Percentiles rank a stretch among this genome's conserved stretches.
phyloP scores from a whole-genome alignment of 805 yeast genomes.

The Metschnikowia cubensis region DNA sequence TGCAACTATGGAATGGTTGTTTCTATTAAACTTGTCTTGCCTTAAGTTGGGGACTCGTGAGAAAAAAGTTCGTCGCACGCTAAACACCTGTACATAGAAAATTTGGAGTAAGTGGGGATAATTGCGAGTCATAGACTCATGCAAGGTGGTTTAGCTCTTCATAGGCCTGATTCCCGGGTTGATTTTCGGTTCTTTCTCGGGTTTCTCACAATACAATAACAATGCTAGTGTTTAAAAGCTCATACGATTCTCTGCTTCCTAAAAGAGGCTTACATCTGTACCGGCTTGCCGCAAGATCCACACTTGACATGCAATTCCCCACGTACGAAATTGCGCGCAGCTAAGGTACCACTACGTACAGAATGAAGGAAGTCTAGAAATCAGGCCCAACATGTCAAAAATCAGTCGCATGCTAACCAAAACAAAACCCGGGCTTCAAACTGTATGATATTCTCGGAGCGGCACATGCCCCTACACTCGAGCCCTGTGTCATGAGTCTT shows the following conservation, averaged over 20 bases:
- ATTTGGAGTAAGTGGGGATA: neutral
- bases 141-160: neutral
- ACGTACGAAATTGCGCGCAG: neutral
- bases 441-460: neutral
- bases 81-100: neutral
- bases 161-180: neutral
- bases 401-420: too few relatives aligned
- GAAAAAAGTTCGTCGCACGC: constrained; percentile 5
- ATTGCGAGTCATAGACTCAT: neutral
- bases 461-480: too few relatives aligned
- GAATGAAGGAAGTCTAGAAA: neutral
- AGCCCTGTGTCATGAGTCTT: neutral
- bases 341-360: neutral
- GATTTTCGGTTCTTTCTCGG: neutral
- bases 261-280: neutral
- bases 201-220: neutral
- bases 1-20: neutral
- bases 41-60: neutral
- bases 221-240: too few relatives aligned
- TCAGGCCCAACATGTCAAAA: neutral
- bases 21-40: neutral
- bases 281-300: neutral
- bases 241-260: neutral
- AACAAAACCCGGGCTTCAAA: neutral
- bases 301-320: neutral